Percentiles rank a stretch among this genome's conserved stretches.
Evolutionary conservation across 2,329 filamentous ascomycete genomes (phyloP).

Genomic region (Fusarium nanum): DNA sequence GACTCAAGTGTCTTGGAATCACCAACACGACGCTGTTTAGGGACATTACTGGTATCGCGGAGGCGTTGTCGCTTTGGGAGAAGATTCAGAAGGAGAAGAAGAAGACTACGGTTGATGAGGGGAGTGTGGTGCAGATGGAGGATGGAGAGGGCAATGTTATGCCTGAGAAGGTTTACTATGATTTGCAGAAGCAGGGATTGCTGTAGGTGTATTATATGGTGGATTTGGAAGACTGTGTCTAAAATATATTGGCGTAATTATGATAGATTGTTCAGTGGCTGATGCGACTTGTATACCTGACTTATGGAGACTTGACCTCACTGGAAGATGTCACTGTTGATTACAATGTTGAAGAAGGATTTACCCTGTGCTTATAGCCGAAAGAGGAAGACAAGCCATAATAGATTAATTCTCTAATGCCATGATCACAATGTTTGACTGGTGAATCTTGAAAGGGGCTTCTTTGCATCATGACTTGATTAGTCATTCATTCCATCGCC

Average conservation of each 20-base stretch:
- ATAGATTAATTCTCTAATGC: no score
- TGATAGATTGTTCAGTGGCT: constrained; percentile 40
- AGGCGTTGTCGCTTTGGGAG: constrained; percentile 89
- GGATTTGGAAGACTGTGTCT: constrained; percentile 1
- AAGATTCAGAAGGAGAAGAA: constrained; percentile 91
- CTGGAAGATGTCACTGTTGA: no score
- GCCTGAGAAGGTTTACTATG: constrained; percentile 98
- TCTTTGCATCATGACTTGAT: constrained; percentile 27
- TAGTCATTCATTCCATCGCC: constrained; percentile 41
- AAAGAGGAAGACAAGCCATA: background rate
- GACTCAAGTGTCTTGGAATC: constrained; percentile 92
- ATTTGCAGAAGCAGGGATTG: constrained; percentile 91
- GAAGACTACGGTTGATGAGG: constrained; percentile 78
- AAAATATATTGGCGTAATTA: background rate
- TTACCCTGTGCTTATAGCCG: no score
- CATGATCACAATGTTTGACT: no score
- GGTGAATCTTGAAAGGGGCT: constrained; percentile 1
- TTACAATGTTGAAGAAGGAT: no score
- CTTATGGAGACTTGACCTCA: no score
- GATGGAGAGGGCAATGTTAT: constrained; percentile 97
- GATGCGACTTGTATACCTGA: no score
- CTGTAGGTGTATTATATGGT: constrained; percentile 60
- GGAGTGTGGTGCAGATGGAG: constrained; percentile 97
- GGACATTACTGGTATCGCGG: constrained; percentile 92
- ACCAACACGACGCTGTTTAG: constrained; percentile 91